Evolutionary conservation across 2,329 filamentous ascomycete genomes (phyloP), one percentile per base, ranked within the genome.

Genomic region (Fusarium sp.): DNA sequence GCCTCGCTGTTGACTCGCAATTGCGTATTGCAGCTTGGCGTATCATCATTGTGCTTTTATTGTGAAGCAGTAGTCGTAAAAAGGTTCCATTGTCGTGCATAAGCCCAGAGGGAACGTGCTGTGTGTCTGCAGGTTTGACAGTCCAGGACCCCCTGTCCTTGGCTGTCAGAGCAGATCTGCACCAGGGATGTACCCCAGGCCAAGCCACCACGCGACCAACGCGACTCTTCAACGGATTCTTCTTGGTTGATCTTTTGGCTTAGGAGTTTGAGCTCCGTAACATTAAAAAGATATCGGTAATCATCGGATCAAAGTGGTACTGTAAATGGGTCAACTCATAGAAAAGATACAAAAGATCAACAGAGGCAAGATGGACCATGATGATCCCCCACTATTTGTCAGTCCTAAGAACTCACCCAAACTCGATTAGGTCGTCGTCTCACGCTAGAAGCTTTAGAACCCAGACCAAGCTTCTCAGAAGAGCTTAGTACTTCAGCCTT

Each of bases 371-470:
- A 46, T 15, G 27, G 35, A 49, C 9, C 14, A 36, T 49, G 38
- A 38, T 11, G 39, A 52, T 65, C 63, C 63, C 71, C 69, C 56
- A 64, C 66, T 47, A 59, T 68, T 59, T 66, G 55, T 55, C 69
- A 46, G 47, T 52, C 38, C 18, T 15, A 22, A 20, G 35, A 29
- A 45, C 36, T 36, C 12, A 25, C 41, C 64, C 58, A 61, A 68
- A 25, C 64, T 70, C 46, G 49, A 68, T 67, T 62, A 17, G 70
- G 56, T 25, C 15, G n/a, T 33, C 18, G 49, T 70, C 68, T 66
- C 45, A 54, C 75, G 75, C 75, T 77, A 77, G 75, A 76, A 77
- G 47, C 68, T 72, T 66, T 59, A 25, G 64, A 75, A 73, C 39
- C 20, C 29, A 44, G 27, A 31, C 55, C 18, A n/a, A 14, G n/a